Evolutionary conservation across 805 yeast species (phyloP), one percentile per base, ranked within the genome.

Genomic region (Candida golubevii): DNA sequence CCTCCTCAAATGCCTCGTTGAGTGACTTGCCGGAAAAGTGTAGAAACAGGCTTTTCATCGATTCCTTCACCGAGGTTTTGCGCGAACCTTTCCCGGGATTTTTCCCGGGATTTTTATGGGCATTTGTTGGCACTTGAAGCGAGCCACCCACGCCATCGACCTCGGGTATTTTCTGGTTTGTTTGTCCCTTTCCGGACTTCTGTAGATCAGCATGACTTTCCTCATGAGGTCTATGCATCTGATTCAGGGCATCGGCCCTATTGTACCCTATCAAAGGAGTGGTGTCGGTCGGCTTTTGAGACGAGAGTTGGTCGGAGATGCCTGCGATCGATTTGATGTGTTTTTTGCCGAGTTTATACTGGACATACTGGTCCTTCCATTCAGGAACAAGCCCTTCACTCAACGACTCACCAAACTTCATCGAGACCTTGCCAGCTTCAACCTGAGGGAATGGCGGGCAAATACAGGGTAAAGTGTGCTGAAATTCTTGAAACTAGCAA

Each of bases 311-410:
- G 9, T 48, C 52, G 30, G 48, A 45, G 35, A 58, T 34, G 36
- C 29, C 40, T 13, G 49, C 49, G 12, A 71, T 56, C 42, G 65
- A 65, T 47, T 75, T 74, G 43, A 80, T 74, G 34, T 71, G 58
- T 58, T 77, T 75, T 57, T 80, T 80, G 35, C 85, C 85, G 9
- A 63, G 59, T 53, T 81, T 80, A 59, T 84, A 84, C 57, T 87
- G 85, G 30, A 90, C 72, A 58, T 90, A 90, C 57, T 82, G 82
- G 42, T 80, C 83, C 57, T 79, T 81, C 97, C 97, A 90, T 57
- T 85, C 95, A 5, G 97, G 96, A 44, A 85, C 85, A 32, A 80
- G 72, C 45, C 83, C 83, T 39, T 82, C 83, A 50, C 74, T 77
- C 45, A 83, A 67, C 23, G 85, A 79, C 49, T 80, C 83, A 10